Conservation (phyloP, 2,329 filamentous ascomycete genomes). For the Monosporascus sp. region DNA sequence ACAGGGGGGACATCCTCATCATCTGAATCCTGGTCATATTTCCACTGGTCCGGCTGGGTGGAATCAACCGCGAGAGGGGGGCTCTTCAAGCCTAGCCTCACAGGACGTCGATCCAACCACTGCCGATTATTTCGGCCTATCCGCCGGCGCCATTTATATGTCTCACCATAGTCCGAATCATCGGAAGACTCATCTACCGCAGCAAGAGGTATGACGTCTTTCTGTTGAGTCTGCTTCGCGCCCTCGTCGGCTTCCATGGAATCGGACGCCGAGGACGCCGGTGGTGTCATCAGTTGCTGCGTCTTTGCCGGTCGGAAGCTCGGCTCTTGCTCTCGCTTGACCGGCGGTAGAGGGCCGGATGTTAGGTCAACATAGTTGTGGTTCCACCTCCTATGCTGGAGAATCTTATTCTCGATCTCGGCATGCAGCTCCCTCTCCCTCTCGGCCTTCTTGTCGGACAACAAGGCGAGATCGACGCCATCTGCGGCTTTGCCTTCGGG, state of each 20-base stretch:
- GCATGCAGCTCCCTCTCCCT: constrained; percentile 75
- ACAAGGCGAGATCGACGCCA: constrained; percentile 64
- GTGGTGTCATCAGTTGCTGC: constrained; percentile 64
- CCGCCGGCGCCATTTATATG: constrained; percentile 74
- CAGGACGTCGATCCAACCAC: constrained; percentile 80
- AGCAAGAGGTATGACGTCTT: constrained; percentile 31
- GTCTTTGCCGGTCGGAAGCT: constrained; percentile 69
- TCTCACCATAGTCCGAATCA: constrained; percentile 33
- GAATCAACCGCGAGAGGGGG: constrained; percentile 25
- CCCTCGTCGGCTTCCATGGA: constrained; percentile 53
- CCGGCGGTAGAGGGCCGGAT: constrained; percentile 75
- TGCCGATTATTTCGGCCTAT: constrained; percentile 79
- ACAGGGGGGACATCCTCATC: constrained; percentile 70
- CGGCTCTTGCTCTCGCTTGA: constrained; percentile 59
- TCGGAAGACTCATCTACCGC: constrained; percentile 40
- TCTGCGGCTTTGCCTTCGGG: constrained; percentile 68
- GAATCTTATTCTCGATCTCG: constrained; percentile 81
- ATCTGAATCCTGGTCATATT: constrained; percentile 78
- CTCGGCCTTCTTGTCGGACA: constrained; percentile 74
- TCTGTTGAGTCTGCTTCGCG: constrained; percentile 26
- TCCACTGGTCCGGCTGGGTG: constrained; percentile 64
- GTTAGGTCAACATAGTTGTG: constrained; percentile 85
- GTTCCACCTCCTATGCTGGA: constrained; percentile 90
- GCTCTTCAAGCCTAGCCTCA: constrained; percentile 33
- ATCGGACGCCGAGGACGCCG: constrained; percentile 51